Evolutionary conservation across 257 asterid genomes (phyloP).

Genomic region (Solanum tarapatanum): DNA sequence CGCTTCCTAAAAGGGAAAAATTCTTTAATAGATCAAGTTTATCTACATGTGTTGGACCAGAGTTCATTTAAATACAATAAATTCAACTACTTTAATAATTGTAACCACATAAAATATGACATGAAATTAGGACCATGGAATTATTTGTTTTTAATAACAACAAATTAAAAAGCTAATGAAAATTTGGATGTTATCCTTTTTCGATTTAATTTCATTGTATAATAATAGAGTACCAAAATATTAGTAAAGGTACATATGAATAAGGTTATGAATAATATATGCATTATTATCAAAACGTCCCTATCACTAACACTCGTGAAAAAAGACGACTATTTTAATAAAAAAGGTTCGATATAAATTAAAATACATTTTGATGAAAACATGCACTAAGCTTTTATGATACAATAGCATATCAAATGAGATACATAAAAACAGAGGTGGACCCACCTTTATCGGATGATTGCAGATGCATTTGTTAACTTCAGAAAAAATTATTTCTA

Average conservation of each 20-base stretch:
- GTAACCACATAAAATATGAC: neutral
- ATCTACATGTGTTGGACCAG: neutral
- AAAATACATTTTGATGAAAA: neutral
- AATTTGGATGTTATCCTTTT: neutral
- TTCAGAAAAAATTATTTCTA: too few relatives aligned
- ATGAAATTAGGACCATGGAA: too few relatives aligned
- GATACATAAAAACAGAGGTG: neutral
- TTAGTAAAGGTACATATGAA: neutral
- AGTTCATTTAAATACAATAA: neutral
- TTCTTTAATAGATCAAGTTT: neutral
- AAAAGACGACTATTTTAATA: neutral
- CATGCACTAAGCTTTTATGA: neutral
- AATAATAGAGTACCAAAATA: neutral
- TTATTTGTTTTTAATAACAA: too few relatives aligned
- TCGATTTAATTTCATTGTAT: neutral
- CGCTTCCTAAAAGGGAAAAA: too few relatives aligned
- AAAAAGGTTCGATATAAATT: neutral
- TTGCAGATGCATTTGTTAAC: fast-evolving
- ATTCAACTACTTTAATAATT: too few relatives aligned
- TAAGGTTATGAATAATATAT: neutral
- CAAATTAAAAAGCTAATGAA: too few relatives aligned
- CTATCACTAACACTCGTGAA: neutral
- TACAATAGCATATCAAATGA: neutral
- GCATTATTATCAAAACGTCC: neutral
- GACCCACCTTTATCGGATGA: too few relatives aligned